A percentile compares a stretch with the other conserved stretches of the same genome.
These are phyloP conservation scores for Solanum bulbocastanum DNA, from an alignment of 257 asterid species.

Conservation along the genomic window DNA sequence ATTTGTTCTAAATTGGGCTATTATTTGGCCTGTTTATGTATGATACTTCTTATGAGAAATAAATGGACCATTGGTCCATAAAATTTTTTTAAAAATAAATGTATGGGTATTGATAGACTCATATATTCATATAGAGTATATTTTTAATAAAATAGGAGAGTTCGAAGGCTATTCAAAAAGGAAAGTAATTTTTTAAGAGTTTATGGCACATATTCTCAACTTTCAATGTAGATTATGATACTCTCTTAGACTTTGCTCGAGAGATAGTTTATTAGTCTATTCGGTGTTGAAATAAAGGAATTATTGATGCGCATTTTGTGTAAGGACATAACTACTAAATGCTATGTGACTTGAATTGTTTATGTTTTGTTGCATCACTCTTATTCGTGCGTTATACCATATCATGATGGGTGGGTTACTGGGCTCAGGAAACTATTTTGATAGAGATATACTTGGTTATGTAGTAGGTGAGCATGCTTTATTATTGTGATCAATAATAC, in stretches of 20 bases:
- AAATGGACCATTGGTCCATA: not conserved
- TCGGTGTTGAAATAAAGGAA: no score
- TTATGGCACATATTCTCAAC: not conserved
- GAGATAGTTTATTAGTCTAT: not conserved
- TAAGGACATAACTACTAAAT: no score
- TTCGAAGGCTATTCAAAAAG: not conserved
- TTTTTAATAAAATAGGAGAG: not conserved
- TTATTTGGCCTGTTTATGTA: not conserved
- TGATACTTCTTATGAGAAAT: no score
- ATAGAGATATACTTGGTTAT: no score
- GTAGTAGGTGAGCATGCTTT: not conserved
- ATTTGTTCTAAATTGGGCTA: no score
- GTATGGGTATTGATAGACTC: not conserved
- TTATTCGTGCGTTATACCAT: not conserved
- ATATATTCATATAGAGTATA: not conserved
- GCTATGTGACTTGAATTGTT: not conserved
- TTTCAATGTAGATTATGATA: not conserved
- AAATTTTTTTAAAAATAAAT: no score
- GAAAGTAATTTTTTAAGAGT: not conserved
- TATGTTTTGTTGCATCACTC: not conserved
- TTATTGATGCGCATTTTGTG: not conserved
- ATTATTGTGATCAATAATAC: not conserved
- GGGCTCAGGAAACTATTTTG: not conserved
- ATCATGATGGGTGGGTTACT: not conserved
- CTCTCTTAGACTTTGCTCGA: not conserved